A percentile compares a stretch with the other conserved stretches of the same genome.
phyloP scores from a whole-genome alignment of 2,329 filamentous ascomycete genomes.

The Cercospora sp. region DNA sequence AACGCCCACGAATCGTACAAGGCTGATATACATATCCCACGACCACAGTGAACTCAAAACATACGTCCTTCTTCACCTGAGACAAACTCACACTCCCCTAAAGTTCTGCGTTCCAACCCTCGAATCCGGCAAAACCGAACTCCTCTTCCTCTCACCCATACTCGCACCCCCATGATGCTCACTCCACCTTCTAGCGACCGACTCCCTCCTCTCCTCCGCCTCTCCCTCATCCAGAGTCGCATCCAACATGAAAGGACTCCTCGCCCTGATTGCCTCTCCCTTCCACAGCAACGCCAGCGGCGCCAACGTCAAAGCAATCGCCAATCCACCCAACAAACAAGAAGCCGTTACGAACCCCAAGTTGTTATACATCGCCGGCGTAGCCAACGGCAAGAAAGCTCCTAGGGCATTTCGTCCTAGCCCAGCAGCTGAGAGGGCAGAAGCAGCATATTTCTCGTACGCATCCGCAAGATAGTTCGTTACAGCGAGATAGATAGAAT shows the following conservation, averaged over 20 bases:
- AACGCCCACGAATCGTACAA: background rate
- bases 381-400: conserved; percentile 49
- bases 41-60: background rate
- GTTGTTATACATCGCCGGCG: conserved; percentile 46
- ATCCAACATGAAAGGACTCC: conserved; percentile 36
- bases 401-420: conserved; percentile 49
- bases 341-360: conserved; percentile 51
- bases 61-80: background rate
- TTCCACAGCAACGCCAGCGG: conserved; percentile 43
- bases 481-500: conserved; percentile 53
- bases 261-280: conserved; percentile 32
- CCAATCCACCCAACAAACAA: conserved; percentile 46
- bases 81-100: background rate
- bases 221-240: conserved; percentile 32
- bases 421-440: conserved; percentile 46
- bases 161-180: background rate
- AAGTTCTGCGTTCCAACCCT: background rate
- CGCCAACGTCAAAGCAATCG: conserved; percentile 43
- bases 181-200: conserved; percentile 8
- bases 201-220: conserved; percentile 24
- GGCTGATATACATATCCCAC: background rate
- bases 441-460: conserved; percentile 51
- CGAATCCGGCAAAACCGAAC: conserved; percentile 2
- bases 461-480: conserved; percentile 51
- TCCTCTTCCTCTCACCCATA: background rate